Percentiles rank a stretch among this genome's conserved stretches.
Conservation (phyloP, 352 stramenopile genomes). For the Phytophthora idaei region DNA sequence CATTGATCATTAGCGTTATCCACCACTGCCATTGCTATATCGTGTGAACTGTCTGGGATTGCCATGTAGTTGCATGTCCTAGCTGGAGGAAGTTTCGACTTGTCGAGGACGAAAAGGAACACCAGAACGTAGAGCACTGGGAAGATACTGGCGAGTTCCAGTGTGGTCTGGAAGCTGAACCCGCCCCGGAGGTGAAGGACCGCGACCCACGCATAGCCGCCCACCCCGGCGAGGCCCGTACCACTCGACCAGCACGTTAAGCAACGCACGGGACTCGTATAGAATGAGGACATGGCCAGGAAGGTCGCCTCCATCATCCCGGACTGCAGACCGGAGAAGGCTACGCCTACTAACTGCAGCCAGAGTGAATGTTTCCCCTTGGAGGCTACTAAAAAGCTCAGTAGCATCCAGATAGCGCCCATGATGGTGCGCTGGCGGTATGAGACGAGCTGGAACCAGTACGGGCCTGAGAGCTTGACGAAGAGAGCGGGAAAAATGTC, state of each 20-base stretch:
- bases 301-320: slow-evolving; percentile 92
- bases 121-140: slow-evolving; percentile 65
- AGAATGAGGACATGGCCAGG: slow-evolving; percentile 87
- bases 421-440: slow-evolving; percentile 84
- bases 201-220: slow-evolving; percentile 90
- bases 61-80: slow-evolving; percentile 45
- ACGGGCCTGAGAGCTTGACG: slow-evolving; percentile 90
- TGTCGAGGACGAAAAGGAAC: slow-evolving; percentile 73
- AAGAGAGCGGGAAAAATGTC: slow-evolving; percentile 91
- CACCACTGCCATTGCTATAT: slow-evolving; percentile 9
- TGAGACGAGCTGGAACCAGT: slow-evolving; percentile 94
- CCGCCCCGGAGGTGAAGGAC: slow-evolving; percentile 70
- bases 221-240: slow-evolving; percentile 92
- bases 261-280: slow-evolving; percentile 66
- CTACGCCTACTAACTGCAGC: slow-evolving; percentile 89
- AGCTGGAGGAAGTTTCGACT: slow-evolving; percentile 42
- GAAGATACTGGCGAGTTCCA: slow-evolving; percentile 67
- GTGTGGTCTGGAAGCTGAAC: slow-evolving; percentile 68
- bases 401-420: slow-evolving; percentile 79
- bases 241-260: slow-evolving; percentile 93
- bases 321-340: slow-evolving; percentile 84
- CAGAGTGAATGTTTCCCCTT: slow-evolving; percentile 56
- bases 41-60: slow-evolving; percentile 41
- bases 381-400: slow-evolving; percentile 81
- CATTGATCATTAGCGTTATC: slow-evolving; percentile 10